These are phyloP conservation scores for Haplosporangium sp. DNA, from an alignment of 371 early-diverging fungal genomes.

Conservation along the genomic window DNA sequence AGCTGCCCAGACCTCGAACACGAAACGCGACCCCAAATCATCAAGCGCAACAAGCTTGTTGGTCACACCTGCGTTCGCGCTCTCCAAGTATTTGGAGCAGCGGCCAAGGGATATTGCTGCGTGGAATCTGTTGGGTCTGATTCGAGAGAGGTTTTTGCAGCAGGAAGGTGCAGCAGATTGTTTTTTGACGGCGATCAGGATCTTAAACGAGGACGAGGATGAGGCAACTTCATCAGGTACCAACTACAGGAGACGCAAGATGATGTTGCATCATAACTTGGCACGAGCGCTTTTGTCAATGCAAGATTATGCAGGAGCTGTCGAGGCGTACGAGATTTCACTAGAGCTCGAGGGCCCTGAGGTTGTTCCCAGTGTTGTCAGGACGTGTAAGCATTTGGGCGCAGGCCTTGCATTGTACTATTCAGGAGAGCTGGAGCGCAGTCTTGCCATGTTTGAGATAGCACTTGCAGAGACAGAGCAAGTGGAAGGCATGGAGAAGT, in stretches of 20 bases:
- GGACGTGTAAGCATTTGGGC: constrained; percentile 70
- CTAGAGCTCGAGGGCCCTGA: constrained; percentile 53
- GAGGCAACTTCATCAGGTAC: not conserved
- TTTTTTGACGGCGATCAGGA: constrained; percentile 68
- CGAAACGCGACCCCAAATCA: constrained; percentile 9
- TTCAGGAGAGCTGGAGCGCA: constrained; percentile 70
- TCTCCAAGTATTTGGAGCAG: constrained; percentile 81
- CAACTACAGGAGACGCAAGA: constrained; percentile 12
- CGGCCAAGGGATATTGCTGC: constrained; percentile 68
- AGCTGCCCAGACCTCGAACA: not conserved
- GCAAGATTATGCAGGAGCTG: constrained; percentile 46
- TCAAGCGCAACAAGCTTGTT: constrained; percentile 39
- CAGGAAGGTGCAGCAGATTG: constrained; percentile 74
- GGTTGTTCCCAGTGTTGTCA: constrained; percentile 43
- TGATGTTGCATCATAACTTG: constrained; percentile 40
- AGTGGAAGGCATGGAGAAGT: constrained; percentile 47
- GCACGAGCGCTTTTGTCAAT: constrained; percentile 35
- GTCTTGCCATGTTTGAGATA: constrained; percentile 77
- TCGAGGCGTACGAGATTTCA: constrained; percentile 51
- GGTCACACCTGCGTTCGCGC: constrained; percentile 71
- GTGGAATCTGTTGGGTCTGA: constrained; percentile 78
- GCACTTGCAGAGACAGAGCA: constrained; percentile 68
- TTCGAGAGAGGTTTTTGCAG: constrained; percentile 79
- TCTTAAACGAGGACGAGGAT: constrained; percentile 57
- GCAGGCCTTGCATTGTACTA: constrained; percentile 85